Conservation (phyloP, 2,329 filamentous ascomycete species). For the Lachnellula subtilissima region DNA sequence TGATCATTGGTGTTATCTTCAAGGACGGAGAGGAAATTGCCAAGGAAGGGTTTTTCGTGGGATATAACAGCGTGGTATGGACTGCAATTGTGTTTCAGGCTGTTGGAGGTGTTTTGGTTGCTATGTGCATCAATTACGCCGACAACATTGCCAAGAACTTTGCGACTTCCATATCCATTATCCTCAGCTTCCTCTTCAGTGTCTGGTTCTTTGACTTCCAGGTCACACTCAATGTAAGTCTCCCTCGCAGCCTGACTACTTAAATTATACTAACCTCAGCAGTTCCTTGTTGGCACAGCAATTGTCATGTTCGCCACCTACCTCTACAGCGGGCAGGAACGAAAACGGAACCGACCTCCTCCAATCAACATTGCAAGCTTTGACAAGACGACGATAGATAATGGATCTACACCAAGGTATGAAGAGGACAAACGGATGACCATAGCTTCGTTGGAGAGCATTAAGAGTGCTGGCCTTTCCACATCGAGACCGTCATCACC, state of each 20-base stretch:
- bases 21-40: slow-evolving; percentile 82
- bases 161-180: slow-evolving; percentile 85
- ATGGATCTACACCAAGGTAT: slow-evolving; percentile 29
- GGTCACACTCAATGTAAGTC: slow-evolving; percentile 65
- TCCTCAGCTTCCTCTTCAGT: slow-evolving; percentile 81
- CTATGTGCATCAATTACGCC: slow-evolving; percentile 74
- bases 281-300: slow-evolving; percentile 79
- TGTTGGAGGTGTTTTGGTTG: slow-evolving; percentile 76
- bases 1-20: slow-evolving; percentile 80
- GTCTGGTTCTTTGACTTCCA: slow-evolving; percentile 79
- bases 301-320: slow-evolving; percentile 80
- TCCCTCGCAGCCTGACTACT: neutral
- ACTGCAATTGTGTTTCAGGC: slow-evolving; percentile 77
- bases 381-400: slow-evolving; percentile 56
- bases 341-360: slow-evolving; percentile 53
- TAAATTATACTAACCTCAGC: neutral
- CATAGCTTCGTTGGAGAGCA: slow-evolving; percentile 24
- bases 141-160: slow-evolving; percentile 94
- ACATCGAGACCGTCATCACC: slow-evolving; percentile 50
- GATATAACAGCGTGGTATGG: slow-evolving; percentile 93
- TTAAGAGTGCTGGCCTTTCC: slow-evolving; percentile 43
- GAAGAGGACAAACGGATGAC: slow-evolving; percentile 30
- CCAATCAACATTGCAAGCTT: slow-evolving; percentile 67
- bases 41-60: slow-evolving; percentile 85
- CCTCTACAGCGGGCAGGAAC: slow-evolving; percentile 69